Base-by-base conservation (phyloP, 805 yeast genomes). In the Yarrowia sp. region DNA sequence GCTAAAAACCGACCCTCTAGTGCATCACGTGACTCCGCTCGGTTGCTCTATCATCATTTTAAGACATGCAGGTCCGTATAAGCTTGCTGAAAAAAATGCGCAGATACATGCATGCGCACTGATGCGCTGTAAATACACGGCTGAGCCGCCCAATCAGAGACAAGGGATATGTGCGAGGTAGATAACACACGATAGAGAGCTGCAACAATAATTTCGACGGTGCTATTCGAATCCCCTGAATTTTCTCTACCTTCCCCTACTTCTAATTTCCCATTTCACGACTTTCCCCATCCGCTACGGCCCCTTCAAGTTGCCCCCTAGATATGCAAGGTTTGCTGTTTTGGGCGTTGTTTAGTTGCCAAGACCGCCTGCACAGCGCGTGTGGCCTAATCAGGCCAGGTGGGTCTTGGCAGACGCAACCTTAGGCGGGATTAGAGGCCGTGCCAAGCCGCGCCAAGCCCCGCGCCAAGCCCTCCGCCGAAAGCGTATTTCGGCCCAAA, bases 371-470 rank as follows among this genome's bases (percentile, higher is more conserved):
- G 13, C 38, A 35, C 38, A 35, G 38, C 38, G 38, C 38, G 13
- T 9, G 38, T 2, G 31, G 17, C 41, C 41, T 18, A 48, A 48
- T 48, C 42, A 31, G 55, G 41, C 32, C 32, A 17, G 32, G 8
- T 9, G 22, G 51, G 33, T 11, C 14, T 31, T 45, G 14, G 51
- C 11, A 8, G 9, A 3, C 18, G 15, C 13, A 48, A 48, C 28
- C 11, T 17, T 17, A 33, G 13, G 53, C 31, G 13, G 53, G 31
- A 31, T 33, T 48, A 48, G 39, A 39, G 41, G 53, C 53, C 28
- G 32, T 48, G 55, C 55, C 55, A 48, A 48, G 55, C 9, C 42
- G 41, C 17, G 55, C 55, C 55, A 48, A 48, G 55, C 39, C 55
- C 32, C 18, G 11, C 8, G 51, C 38, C 38, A 35, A 35, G 38